A percentile compares a stretch with the other conserved stretches of the same genome.
phyloP scores from a whole-genome alignment of 73 alveolate genomes.

The Symbiodinium pilosum region DNA sequence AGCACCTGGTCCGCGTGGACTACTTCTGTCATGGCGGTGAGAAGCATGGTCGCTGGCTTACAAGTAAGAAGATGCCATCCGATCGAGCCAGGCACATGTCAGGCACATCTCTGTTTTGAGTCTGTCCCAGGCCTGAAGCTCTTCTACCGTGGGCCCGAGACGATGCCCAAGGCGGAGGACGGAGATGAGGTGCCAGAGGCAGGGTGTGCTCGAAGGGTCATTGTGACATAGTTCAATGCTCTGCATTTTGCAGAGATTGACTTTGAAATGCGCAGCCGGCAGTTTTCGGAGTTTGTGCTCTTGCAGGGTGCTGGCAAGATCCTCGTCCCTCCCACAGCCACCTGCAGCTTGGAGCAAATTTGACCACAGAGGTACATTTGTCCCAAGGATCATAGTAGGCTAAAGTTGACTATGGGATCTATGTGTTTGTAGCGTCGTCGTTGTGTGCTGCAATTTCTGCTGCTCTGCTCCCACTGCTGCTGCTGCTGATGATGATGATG shows the following conservation, averaged over 20 bases:
- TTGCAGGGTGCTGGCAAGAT: slow-evolving; percentile 84
- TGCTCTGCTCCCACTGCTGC: not conserved
- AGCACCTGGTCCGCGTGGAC: slow-evolving; percentile 91
- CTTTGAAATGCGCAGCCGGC: no score
- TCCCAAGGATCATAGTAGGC: no score
- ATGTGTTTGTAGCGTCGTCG: no score
- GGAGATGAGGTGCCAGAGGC: slow-evolving; percentile 82
- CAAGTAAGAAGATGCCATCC: no score
- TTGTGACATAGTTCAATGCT: no score
- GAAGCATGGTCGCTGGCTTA: slow-evolving; percentile 29
- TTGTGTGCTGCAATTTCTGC: no score
- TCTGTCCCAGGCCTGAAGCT: slow-evolving; percentile 62
- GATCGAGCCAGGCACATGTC: no score
- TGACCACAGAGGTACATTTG: not conserved
- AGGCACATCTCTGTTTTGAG: no score
- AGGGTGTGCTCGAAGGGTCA: not conserved
- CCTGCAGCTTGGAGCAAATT: slow-evolving; percentile 38
- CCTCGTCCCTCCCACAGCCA: slow-evolving; percentile 79
- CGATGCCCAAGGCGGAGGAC: slow-evolving; percentile 83
- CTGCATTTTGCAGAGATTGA: no score
- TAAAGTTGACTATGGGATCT: no score
- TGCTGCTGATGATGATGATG: not conserved
- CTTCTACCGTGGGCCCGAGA: slow-evolving; percentile 81
- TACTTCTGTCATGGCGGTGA: slow-evolving; percentile 84
- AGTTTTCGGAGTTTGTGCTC: not conserved